A percentile compares a stretch with the other conserved stretches of the same genome.
These are phyloP conservation scores for Trifolium dubium DNA, from an alignment of 306 rosid genomes.

Conservation along the genomic window DNA sequence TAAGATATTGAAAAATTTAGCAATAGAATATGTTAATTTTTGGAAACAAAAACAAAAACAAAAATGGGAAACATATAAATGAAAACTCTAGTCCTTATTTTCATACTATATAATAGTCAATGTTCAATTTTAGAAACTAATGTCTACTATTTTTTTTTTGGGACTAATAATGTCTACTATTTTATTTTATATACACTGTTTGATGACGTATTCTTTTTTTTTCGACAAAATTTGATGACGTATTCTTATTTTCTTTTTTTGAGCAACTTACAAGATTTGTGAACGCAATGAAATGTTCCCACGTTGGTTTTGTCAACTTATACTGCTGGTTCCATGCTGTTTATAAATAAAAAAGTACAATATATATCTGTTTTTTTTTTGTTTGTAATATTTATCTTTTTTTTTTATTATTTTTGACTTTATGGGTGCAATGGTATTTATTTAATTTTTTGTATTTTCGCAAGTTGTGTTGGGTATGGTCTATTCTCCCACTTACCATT, in stretches of 20 bases:
- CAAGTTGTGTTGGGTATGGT: not conserved
- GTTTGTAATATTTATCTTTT: not conserved
- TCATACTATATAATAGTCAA: not conserved
- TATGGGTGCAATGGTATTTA: not conserved
- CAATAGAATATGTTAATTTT: no score
- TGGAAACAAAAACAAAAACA: no score
- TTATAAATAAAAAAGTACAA: not conserved
- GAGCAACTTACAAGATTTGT: not conserved
- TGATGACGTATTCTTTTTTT: not conserved
- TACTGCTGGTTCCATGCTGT: not conserved
- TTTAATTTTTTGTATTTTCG: not conserved
- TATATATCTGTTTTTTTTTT: not conserved
- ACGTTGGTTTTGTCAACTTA: conserved; percentile 3
- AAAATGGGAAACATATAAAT: not conserved
- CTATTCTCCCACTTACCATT: not conserved
- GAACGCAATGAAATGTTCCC: not conserved
- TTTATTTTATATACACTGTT: not conserved
- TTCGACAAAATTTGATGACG: not conserved
- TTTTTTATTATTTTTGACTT: not conserved
- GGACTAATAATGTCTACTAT: no score
- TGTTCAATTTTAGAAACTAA: not conserved
- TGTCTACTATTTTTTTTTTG: not conserved
- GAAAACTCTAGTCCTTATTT: not conserved
- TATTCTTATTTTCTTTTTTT: not conserved
- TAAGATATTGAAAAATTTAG: no score